A percentile compares a stretch with the other conserved stretches of the same genome.
phyloP scores from a whole-genome alignment of 78 protist species.

The Dictyostelium discoideum region DNA sequence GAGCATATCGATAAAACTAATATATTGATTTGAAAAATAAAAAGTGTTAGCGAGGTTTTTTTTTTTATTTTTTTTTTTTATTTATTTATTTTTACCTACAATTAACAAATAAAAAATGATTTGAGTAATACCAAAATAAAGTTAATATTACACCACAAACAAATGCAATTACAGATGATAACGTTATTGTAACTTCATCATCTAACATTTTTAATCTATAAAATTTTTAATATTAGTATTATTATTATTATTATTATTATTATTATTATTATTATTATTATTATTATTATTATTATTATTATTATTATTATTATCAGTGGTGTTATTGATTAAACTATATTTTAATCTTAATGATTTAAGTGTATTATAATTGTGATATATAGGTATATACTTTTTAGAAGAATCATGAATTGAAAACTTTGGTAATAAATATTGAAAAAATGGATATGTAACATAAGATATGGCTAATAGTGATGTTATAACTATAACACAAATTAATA shows the following conservation, averaged over 20 bases:
- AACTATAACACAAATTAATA: background rate
- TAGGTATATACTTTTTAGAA: background rate
- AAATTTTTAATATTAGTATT: background rate
- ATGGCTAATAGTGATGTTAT: background rate
- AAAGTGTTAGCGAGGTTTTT: too few species aligned
- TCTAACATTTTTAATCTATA: background rate
- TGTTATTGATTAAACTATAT: too few species aligned
- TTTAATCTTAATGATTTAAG: too few species aligned
- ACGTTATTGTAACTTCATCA: conserved; percentile 14
- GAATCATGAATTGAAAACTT: background rate
- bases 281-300: too few species aligned
- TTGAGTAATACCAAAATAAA: conserved; percentile 12
- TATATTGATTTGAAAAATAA: background rate
- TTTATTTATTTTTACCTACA: background rate
- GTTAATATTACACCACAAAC: background rate
- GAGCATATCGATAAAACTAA: conserved; percentile 27
- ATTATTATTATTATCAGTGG: too few species aligned
- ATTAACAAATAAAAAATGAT: conserved; percentile 28
- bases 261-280: too few species aligned
- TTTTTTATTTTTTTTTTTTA: too few species aligned
- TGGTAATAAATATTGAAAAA: background rate
- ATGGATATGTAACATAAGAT: background rate
- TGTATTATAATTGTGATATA: too few species aligned
- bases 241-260: background rate
- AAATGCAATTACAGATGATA: background rate